Evolutionary conservation across 345 rosid species (phyloP), one percentile per base, ranked within the genome.

Genomic region (Eucalyptus erythrocorys): DNA sequence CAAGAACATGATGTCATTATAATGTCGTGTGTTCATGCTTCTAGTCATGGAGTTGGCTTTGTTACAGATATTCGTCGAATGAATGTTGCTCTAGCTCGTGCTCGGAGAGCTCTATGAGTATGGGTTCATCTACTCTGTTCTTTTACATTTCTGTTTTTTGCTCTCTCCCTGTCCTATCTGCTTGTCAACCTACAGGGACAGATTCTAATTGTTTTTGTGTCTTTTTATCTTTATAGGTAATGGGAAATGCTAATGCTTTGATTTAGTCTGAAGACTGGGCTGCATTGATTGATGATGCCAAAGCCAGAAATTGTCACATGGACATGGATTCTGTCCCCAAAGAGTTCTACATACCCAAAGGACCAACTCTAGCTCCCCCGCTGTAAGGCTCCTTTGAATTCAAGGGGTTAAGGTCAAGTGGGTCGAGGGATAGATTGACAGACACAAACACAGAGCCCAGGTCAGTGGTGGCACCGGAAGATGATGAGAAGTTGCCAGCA

Each of bases 1-100:
- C 99, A 98, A 92, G 99, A 98, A 87, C 99, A 99, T 87, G 99
- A 98, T 92, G 98, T 97, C 71, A 97, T 98, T 89, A 98, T 98
- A 89, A 98, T 98, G 99, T 98, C 99, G n/a, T 98, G 99, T 92
- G 99, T 98, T 57, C 98, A 99, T 89, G 99, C 99, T 88, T 98
- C 99, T 24, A 92, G 71, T 90, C 98, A 95, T 50, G 98, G 99
- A 89, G 99, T 98, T 92, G 99, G 99, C 64, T 98, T 98, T 91
- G 99, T 98, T 90, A 91, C 98, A 84, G 99, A 98, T 92, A 95
- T 98, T 87, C 98, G 99, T 11, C 93, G 99, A 59, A 98, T 98
- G 99, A 98, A 98, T 92, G 99, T 98, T 91, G 99, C 99, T 90
- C 97, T 98, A 89, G 97, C 99, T 81, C 99, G 99, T 89, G 99